A percentile compares a stretch with the other conserved stretches of the same genome.
Conservation (phyloP, 2,329 filamentous ascomycete species). For the Fusarium tjaetaba region DNA sequence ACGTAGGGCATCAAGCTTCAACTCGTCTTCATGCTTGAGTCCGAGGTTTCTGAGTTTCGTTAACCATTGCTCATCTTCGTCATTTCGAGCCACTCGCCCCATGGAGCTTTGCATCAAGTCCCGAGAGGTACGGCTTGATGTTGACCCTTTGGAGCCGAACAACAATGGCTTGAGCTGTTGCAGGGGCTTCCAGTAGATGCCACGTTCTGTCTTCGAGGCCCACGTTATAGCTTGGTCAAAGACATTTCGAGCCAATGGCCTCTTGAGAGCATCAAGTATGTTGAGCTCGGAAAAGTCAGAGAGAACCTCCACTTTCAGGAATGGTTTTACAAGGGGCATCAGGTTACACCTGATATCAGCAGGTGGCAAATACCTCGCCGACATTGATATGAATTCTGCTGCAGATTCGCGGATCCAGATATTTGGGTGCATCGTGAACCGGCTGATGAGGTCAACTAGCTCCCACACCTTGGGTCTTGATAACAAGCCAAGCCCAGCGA, state of each 20-base stretch:
- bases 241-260: slow-evolving; percentile 79
- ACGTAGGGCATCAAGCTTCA: slow-evolving; percentile 84
- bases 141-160: slow-evolving; percentile 68
- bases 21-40: slow-evolving; percentile 83
- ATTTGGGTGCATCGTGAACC: slow-evolving; percentile 94
- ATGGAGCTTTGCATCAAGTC: slow-evolving; percentile 68
- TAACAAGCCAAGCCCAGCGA: slow-evolving; percentile 88
- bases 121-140: slow-evolving; percentile 64
- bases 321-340: slow-evolving; percentile 81
- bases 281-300: slow-evolving; percentile 74
- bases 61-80: slow-evolving; percentile 97
- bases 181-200: slow-evolving; percentile 86
- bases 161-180: slow-evolving; percentile 71
- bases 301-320: slow-evolving; percentile 77
- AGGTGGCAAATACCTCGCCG: slow-evolving; percentile 77
- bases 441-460: slow-evolving; percentile 81
- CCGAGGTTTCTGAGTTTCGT: slow-evolving; percentile 84
- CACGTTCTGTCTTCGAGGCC: slow-evolving; percentile 83
- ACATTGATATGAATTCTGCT: slow-evolving; percentile 81
- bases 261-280: slow-evolving; percentile 84
- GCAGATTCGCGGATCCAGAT: slow-evolving; percentile 94
- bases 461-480: slow-evolving; percentile 89
- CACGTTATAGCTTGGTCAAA: slow-evolving; percentile 88
- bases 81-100: slow-evolving; percentile 75
- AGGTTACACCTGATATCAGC: slow-evolving; percentile 88